Evolutionary conservation across 768 basidiomycete genomes (phyloP).

Genomic region (Daedalea quercina): DNA sequence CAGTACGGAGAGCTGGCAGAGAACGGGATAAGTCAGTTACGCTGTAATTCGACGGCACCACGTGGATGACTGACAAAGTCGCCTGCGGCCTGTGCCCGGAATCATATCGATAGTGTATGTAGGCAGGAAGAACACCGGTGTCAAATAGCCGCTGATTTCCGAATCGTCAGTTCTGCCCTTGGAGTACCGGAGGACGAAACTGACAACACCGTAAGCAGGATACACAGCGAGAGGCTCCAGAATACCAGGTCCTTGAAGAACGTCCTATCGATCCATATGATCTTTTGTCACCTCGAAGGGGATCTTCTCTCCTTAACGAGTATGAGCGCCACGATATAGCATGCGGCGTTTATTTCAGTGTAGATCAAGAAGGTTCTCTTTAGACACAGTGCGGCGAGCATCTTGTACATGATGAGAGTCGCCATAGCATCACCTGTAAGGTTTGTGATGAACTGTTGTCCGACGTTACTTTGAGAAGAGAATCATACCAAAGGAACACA

Average conservation of each 20-base stretch:
- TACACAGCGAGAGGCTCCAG: conserved; percentile 16
- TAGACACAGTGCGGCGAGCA: conserved; percentile 11
- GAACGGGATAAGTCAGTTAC: not conserved
- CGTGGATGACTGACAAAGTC: conserved; percentile 6
- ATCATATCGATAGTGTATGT: conserved; percentile 11
- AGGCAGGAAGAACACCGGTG: conserved; percentile 16
- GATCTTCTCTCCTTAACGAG: conserved; percentile 15
- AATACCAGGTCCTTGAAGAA: conserved; percentile 16
- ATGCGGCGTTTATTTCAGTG: conserved; percentile 13
- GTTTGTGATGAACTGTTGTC: not conserved
- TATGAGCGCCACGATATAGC: conserved; percentile 10
- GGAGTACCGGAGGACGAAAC: not conserved
- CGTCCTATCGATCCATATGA: conserved; percentile 16
- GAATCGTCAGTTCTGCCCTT: not conserved
- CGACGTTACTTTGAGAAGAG: not conserved
- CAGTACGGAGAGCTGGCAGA: conserved; percentile 8
- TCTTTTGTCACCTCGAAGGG: conserved; percentile 5
- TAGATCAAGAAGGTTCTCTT: conserved; percentile 16
- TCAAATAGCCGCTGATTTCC: conserved; percentile 12
- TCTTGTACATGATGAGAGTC: conserved; percentile 15
- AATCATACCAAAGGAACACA: conserved; percentile 15
- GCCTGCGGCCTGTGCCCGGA: conserved; percentile 3
- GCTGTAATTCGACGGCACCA: not conserved
- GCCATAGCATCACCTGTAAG: conserved; percentile 16
- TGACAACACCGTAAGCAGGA: conserved; percentile 16